These are phyloP conservation scores for Penicillium crustosum DNA, from an alignment of 2,329 filamentous ascomycete species.

Conservation along the genomic window DNA sequence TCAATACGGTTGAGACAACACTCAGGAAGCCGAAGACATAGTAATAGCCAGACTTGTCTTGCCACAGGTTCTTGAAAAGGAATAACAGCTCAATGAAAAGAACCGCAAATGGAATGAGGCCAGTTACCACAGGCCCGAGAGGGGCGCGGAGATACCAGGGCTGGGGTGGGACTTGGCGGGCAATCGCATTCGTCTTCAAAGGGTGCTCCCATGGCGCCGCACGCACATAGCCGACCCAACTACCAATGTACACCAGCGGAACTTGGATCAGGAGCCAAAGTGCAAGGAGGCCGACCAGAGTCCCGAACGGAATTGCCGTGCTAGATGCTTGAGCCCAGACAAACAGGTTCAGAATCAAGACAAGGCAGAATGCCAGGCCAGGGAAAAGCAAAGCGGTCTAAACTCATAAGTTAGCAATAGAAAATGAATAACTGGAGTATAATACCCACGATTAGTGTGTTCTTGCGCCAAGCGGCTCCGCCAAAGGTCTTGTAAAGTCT, in stretches of 20 bases:
- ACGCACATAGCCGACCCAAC: conserved; percentile 71
- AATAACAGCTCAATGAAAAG: conserved; percentile 86
- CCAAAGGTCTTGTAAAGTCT: conserved; percentile 82
- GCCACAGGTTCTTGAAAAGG: conserved; percentile 83
- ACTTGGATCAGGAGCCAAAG: conserved; percentile 86
- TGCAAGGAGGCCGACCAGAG: conserved; percentile 67
- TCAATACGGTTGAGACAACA: conserved; percentile 68
- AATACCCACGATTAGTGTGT: conserved; percentile 61
- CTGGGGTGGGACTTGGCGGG: conserved; percentile 72
- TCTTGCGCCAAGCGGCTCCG: conserved; percentile 70
- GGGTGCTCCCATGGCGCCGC: conserved; percentile 75
- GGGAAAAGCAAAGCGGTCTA: conserved; percentile 75
- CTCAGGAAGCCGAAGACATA: conserved; percentile 87
- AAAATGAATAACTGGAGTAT: background rate
- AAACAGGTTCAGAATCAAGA: conserved; percentile 82
- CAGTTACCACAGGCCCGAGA: conserved; percentile 68
- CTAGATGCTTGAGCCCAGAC: conserved; percentile 88
- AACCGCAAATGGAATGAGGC: conserved; percentile 79
- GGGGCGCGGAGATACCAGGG: conserved; percentile 70
- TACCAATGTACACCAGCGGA: conserved; percentile 77
- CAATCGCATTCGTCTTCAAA: conserved; percentile 69
- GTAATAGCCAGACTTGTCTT: conserved; percentile 88
- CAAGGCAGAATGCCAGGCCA: conserved; percentile 69
- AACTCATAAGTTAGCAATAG: conserved; percentile 16
- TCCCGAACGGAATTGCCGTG: conserved; percentile 81